phyloP scores from a whole-genome alignment of 257 asterid genomes.

The Buddleja alternifolia region DNA sequence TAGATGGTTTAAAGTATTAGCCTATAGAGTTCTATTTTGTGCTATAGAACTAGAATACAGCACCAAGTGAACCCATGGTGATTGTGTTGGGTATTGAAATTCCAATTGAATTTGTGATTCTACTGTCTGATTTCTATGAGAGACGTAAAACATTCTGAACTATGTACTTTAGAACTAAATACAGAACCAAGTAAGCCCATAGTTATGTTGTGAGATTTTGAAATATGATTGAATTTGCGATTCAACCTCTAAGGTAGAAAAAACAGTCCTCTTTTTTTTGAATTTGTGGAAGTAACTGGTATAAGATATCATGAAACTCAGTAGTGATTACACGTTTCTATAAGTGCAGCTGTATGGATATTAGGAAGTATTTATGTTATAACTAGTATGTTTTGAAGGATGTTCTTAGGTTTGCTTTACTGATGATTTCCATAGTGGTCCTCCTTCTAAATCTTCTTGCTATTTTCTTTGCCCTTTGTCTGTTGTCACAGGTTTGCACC shows the following conservation, averaged over 20 bases:
- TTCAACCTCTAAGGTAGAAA: constrained; percentile 1
- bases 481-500: constrained; percentile 64
- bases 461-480: constrained; percentile 18
- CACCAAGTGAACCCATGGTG: not conserved
- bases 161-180: not conserved
- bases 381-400: not conserved
- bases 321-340: constrained; percentile 2
- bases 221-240: not conserved
- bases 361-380: constrained; percentile 4
- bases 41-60: constrained; percentile 25
- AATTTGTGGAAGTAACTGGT: constrained; percentile 10
- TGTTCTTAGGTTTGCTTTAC: constrained; percentile 4
- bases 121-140: not conserved
- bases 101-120: not conserved
- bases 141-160: not conserved
- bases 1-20: not conserved
- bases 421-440: constrained; percentile 12
- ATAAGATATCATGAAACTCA: constrained; percentile 7
- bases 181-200: constrained; percentile 6
- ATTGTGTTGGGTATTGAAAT: not conserved
- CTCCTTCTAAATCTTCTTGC: not conserved
- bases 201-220: constrained; percentile 16
- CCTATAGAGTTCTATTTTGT: not conserved
- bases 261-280: not conserved
- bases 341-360: not conserved